These are phyloP conservation scores for Dipodascus geniculatus DNA, from an alignment of 805 yeast species.

Conservation along the genomic window DNA sequence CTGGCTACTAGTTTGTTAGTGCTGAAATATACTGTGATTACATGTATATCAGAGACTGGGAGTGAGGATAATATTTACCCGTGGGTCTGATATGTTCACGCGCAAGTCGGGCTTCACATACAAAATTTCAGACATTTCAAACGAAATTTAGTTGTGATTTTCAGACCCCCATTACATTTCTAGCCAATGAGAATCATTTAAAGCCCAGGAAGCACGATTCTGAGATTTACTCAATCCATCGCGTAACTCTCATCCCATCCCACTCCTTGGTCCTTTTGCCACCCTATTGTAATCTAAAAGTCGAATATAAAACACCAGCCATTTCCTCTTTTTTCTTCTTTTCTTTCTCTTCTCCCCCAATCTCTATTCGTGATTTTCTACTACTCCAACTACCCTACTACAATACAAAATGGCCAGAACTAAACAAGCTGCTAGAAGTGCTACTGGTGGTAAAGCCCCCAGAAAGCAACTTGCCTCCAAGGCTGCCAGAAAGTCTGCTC, in stretches of 20 bases:
- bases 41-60: not conserved
- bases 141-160: not conserved
- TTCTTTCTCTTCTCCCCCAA: not conserved
- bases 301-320: not conserved
- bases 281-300: not conserved
- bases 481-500: constrained; percentile 85
- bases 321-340: not conserved
- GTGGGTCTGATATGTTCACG: not conserved
- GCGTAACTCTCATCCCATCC: not conserved
- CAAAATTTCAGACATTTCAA: not conserved
- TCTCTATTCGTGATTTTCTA: not conserved
- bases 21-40: not conserved
- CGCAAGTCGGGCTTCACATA: not conserved
- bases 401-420: constrained; percentile 61
- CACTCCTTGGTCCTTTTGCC: not conserved
- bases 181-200: not conserved
- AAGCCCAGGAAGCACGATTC: not conserved
- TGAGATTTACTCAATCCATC: not conserved
- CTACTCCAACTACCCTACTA: constrained; percentile 3
- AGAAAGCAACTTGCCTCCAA: constrained; percentile 84
- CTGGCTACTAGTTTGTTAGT: not conserved
- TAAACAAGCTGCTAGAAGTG: constrained; percentile 70
- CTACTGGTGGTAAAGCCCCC: constrained; percentile 90
- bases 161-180: constrained; percentile 1
- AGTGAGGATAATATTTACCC: not conserved